Evolutionary conservation across 1,284 basidiomycete genomes (phyloP), one percentile per base, ranked within the genome.

Genomic region (Cystobasidium sp.): DNA sequence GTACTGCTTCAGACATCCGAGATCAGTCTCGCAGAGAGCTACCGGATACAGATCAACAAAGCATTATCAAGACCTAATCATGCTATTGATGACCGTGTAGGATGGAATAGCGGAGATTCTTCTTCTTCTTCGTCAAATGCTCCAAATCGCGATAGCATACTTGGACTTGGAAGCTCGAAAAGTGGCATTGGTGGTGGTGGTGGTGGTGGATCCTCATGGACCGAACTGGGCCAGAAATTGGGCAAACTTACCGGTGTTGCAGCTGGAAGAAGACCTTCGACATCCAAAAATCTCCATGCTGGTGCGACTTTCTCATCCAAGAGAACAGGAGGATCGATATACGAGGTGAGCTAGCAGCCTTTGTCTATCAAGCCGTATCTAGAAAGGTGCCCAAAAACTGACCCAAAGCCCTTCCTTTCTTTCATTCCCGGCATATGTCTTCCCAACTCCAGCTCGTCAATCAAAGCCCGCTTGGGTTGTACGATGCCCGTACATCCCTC

Each of bases 401-500:
- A 55, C 12, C 53, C n/a, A 12, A 55, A 18, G 53, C 22, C 53
- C 22, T 59, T 41, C 14, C 44, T 49, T 41, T 24, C 61, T 63
- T 10, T 37, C 43, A 18, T 7, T 6, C 20, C 31, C 43, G 51
- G 24, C 55, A 44, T n/a, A 31, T 37, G 1, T 24, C 7, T 20
- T 24, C n/a, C 31, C 51, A 9, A 20, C 24, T 51, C 14, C 56
- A 79, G 78, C 78, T 79, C 63, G 73, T 78, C 18, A 58, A 49
- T 20, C 47, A 14, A 74, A 76, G 18, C 75, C 77, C 9, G 73
- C 77, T 31, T 74, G 76, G 2, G 65, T 76, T 18, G 74, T 78
- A 39, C 67, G 77, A 43, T 74, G 75, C 46, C 58, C 77, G 79
- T 7, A 78, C 79, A 0, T 77, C 78, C 16, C 49, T 78, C 10